Base-by-base conservation (phyloP, 2,329 filamentous ascomycete genomes). In the Paecilomyces sp. region DNA sequence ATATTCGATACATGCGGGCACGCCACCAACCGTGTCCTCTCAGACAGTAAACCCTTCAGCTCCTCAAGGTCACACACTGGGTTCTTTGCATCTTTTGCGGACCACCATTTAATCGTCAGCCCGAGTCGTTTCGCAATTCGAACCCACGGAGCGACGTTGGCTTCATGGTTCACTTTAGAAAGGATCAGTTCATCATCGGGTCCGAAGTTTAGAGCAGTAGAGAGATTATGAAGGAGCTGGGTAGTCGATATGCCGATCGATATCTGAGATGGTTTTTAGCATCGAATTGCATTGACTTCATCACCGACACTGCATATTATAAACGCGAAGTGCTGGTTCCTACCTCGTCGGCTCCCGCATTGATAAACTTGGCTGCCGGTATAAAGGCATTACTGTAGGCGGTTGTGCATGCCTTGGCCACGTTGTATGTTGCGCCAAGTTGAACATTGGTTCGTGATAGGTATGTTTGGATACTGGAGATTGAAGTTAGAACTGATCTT, bases 1-100 rank as follows among this genome's bases (percentile, higher is more conserved):
- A 92, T 84, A 67, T 92, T 92, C 60, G 84, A 88, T 0, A 84
- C 85, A 69, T 92, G 89, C 0, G 89, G 92, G 71, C 85, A 89
- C 2, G 87, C 80, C 0, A 93, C 87, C 1, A 93, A 79, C 34
- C 85, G 83, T 1, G 90, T 92, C 67, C 83, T 85, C 0, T 80
- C 66, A 0, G 83, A 83, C 2, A 93, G 77, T 1, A 92, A 76
- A 0, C 76, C 71, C 60, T 80, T 75, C 25, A 92, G 79, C 59
- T 84, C 81, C 0, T 81, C 78, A 0, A 80, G 73, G 3, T 81
- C 79, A 7, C 91, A 83, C 58, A 82, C 82, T 0, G 88, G 85
- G 67, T 86, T 85, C 3, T 70, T 74, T 25, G 74, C 74, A 60
- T 75, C 66, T 12, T 71, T 65, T 2, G 84, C 83, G 22, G 74